Conservation (phyloP, 2,329 filamentous ascomycete species). For the Fonsecaea nubica region DNA sequence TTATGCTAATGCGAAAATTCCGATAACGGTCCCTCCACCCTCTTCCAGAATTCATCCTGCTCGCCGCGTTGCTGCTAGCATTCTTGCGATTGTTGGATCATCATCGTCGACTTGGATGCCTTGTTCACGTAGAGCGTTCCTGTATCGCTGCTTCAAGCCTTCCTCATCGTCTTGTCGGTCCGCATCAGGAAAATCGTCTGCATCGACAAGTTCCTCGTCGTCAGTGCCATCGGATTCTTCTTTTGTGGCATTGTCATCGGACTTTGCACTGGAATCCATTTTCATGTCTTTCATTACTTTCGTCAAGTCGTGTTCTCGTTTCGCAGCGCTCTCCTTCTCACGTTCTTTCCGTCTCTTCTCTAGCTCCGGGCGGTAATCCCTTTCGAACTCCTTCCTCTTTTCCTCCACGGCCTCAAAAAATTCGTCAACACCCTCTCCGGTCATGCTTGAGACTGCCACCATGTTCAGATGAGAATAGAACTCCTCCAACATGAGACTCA, state of each 20-base stretch:
- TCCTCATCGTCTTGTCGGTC: conserved; percentile 67
- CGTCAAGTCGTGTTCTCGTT: conserved; percentile 80
- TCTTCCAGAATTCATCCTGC: conserved; percentile 14
- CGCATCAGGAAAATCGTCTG: conserved; percentile 58
- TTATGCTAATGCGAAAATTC: conserved; percentile 26
- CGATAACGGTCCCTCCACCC: background rate
- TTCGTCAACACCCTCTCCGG: conserved; percentile 86
- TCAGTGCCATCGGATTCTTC: conserved; percentile 57
- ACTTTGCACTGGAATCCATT: conserved; percentile 50
- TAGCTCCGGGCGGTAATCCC: conserved; percentile 90
- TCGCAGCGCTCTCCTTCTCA: conserved; percentile 73
- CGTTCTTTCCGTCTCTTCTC: conserved; percentile 77
- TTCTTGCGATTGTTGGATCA: conserved; percentile 57
- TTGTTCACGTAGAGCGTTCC: conserved; percentile 72
- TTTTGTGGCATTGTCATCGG: conserved; percentile 47
- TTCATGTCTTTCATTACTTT: conserved; percentile 95
- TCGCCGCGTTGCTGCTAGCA: conserved; percentile 33
- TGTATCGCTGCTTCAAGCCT: conserved; percentile 77
- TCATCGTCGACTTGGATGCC: conserved; percentile 49
- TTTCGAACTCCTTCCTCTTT: conserved; percentile 86
- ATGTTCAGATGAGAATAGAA: conserved; percentile 95
- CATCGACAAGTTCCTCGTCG: conserved; percentile 44
- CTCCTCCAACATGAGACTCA: conserved; percentile 96
- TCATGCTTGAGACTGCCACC: conserved; percentile 91
- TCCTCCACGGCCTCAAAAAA: conserved; percentile 89